phyloP scores from a whole-genome alignment of 805 yeast species.

The Kregervanrija fluxuum region DNA sequence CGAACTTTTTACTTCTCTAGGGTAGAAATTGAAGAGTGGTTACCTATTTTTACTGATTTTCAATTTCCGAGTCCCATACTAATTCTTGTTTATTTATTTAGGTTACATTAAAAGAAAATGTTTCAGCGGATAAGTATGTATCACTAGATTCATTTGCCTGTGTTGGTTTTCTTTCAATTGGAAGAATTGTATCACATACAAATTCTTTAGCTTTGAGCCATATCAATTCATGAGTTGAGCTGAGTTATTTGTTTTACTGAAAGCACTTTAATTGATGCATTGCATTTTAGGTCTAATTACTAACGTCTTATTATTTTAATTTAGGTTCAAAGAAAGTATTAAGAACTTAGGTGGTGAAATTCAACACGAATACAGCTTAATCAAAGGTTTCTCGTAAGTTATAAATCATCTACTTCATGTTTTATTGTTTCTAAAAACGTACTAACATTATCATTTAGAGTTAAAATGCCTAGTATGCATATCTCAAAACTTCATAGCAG shows the following conservation, averaged over 20 bases:
- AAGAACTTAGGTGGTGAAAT: slow-evolving; percentile 51
- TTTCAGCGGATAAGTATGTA: slow-evolving; percentile 23
- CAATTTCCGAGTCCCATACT: not conserved
- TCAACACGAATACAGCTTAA: slow-evolving; percentile 52
- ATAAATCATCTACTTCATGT: not conserved
- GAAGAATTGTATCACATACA: too few species aligned
- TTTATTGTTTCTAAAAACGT: not conserved
- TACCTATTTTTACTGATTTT: too few species aligned
- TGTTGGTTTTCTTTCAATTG: too few species aligned
- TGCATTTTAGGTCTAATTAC: not conserved
- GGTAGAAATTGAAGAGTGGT: too few species aligned
- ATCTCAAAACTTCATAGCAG: slow-evolving; percentile 38
- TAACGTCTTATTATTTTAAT: slow-evolving; percentile 1
- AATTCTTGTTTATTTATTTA: not conserved
- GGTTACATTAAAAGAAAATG: slow-evolving; percentile 34
- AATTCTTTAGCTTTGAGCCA: too few species aligned
- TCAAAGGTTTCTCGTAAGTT: slow-evolving; percentile 55
- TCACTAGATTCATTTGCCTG: too few species aligned
- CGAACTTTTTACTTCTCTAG: too few species aligned
- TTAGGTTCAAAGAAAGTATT: slow-evolving; percentile 40
- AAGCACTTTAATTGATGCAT: not conserved
- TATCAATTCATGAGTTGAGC: too few species aligned
- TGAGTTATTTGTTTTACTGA: not conserved
- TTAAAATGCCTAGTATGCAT: slow-evolving; percentile 50
- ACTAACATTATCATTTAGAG: slow-evolving; percentile 15